Evolutionary conservation across 805 yeast species (phyloP).

Genomic region (Candida germanica): DNA sequence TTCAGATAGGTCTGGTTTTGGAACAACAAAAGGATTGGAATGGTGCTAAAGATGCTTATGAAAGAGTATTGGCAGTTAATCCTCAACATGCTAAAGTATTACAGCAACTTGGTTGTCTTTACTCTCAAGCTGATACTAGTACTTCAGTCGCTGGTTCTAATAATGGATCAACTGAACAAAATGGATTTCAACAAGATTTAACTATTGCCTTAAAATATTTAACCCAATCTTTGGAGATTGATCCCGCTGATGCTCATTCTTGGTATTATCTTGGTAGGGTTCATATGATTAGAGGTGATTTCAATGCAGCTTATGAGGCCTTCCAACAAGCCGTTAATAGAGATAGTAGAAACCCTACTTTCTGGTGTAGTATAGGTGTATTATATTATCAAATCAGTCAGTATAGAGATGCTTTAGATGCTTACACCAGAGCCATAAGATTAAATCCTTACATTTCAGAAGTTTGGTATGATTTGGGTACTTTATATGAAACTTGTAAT

Average conservation of each 20-base stretch:
- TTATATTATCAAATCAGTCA: conserved; percentile 94
- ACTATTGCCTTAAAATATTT: conserved; percentile 79
- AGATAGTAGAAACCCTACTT: conserved; percentile 94
- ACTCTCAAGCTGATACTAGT: conserved; percentile 56
- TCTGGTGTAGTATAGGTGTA: conserved; percentile 97
- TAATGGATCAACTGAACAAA: not conserved
- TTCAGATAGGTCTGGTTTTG: conserved; percentile 93
- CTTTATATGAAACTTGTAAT: conserved; percentile 94
- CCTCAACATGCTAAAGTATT: conserved; percentile 95
- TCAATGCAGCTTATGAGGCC: conserved; percentile 94
- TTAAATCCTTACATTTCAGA: conserved; percentile 94
- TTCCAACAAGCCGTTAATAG: conserved; percentile 98
- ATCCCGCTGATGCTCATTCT: conserved; percentile 87
- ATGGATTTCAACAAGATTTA: conserved; percentile 57
- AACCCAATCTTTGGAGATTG: conserved; percentile 85
- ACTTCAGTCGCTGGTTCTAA: conserved; percentile 9
- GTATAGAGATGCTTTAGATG: conserved; percentile 94
- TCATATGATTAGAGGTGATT: conserved; percentile 93
- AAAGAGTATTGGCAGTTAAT: conserved; percentile 81
- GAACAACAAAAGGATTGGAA: conserved; percentile 91
- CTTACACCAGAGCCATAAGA: conserved; percentile 94
- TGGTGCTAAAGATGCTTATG: conserved; percentile 94
- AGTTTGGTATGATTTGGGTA: conserved; percentile 98
- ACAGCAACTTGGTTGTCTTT: conserved; percentile 93
- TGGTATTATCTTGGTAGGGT: conserved; percentile 98